Evolutionary conservation across 352 stramenopile genomes (phyloP), one percentile per base, ranked within the genome.

Genomic region (Blastocystis hominis): DNA sequence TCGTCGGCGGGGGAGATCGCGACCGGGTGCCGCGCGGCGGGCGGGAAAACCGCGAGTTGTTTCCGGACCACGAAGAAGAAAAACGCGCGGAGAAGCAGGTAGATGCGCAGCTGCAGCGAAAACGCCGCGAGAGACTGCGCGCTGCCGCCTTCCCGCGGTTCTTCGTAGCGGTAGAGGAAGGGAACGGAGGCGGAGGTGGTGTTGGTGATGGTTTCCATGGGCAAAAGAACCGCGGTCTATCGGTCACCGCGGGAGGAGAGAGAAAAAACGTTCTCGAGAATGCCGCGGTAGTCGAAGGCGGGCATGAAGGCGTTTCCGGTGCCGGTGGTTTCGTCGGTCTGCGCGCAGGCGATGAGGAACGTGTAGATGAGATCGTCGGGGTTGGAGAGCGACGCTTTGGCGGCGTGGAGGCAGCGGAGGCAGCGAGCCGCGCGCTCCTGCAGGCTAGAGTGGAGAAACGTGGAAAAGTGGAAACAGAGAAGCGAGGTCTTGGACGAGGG

Each of bases 21-120:
- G 50, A 56, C 10, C 24, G 24, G 24, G 47, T n/a, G 9, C 34
- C 17, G 13, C 13, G 63, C 63, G 24, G 42, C 24, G 13, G 34
- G 10, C 15, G 63, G 36, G n/a, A n/a, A 10, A 5, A 64, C 55
- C 5, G 13, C 13, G 63, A 42, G 34, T 5, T 75, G 63, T n/a
- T 75, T 75, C 7, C 63, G 63, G 13, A 75, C 24, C 24, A 75
- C 7, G 42, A 75, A 75, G 63, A 75, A 75, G 42, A 75, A 4
- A 36, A 75, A 75, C 24, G 63, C 63, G 34, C 63, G 34, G 5
- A 75, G 63, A 7, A 75, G 42, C 36, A 75, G 63, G n/a, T 75
- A 75, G 13, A 42, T 36, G 63, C 7, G 17, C 7, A 75, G 42
- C 42, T 75, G 63, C 63, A 75, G 42, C 7, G 34, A 20, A n/a